These are phyloP conservation scores for Globisporangium orthogonon DNA, from an alignment of 352 stramenopile genomes.

Conservation along the genomic window DNA sequence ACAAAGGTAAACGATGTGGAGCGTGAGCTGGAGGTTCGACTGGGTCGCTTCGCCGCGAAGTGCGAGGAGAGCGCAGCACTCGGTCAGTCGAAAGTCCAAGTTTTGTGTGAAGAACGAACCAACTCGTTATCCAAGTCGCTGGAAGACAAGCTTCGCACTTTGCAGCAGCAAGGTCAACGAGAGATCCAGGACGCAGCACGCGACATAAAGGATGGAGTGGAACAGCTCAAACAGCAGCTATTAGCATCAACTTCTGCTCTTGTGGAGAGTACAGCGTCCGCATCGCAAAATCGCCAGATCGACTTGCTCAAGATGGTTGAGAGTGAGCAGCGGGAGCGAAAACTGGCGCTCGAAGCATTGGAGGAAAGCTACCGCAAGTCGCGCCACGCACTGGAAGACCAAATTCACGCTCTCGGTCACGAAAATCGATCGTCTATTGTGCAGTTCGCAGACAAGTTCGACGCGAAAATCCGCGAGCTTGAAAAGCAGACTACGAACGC, in stretches of 20 bases:
- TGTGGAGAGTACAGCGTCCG: conserved; percentile 16
- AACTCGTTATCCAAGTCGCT: not conserved
- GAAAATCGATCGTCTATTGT: conserved; percentile 30
- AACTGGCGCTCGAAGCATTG: conserved; percentile 22
- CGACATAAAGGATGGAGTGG: not conserved
- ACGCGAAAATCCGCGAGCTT: conserved; percentile 25
- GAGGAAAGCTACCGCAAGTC: conserved; percentile 37
- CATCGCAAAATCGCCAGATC: conserved; percentile 23
- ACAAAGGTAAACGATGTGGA: conserved; percentile 13
- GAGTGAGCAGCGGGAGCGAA: conserved; percentile 46
- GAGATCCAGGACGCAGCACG: conserved; percentile 3
- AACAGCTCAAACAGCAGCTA: conserved; percentile 20
- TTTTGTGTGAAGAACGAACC: not conserved
- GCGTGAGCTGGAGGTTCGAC: not conserved
- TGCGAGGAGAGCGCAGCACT: not conserved
- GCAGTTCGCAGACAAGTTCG: conserved; percentile 21
- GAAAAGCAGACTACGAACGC: conserved; percentile 20
- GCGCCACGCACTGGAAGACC: conserved; percentile 44
- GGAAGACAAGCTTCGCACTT: conserved; percentile 17
- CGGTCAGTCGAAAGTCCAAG: not conserved
- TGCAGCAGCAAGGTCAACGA: conserved; percentile 13
- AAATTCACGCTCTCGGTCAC: conserved; percentile 29
- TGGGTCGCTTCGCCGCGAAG: not conserved
- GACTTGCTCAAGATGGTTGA: conserved; percentile 29
- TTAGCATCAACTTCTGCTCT: conserved; percentile 10